Evolutionary conservation across 2,329 filamentous ascomycete species (phyloP).

Genomic region (Pseudogymnoascus sp.): DNA sequence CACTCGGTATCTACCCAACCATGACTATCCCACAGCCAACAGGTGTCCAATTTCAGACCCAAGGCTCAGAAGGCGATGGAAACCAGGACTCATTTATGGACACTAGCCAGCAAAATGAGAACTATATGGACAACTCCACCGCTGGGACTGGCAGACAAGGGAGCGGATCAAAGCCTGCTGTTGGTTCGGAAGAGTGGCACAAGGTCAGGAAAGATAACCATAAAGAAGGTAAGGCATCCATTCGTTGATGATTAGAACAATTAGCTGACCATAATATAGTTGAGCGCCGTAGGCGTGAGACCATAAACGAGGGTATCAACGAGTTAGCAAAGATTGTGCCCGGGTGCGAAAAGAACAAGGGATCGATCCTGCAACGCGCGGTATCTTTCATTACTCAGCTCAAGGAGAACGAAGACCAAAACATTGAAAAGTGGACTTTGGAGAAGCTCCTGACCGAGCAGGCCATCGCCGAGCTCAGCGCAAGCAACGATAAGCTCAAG

Average conservation of each 20-base stretch:
- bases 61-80: slow-evolving; percentile 32
- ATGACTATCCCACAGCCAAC: slow-evolving; percentile 50
- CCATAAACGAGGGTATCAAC: slow-evolving; percentile 98
- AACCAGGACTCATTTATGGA: slow-evolving; percentile 35
- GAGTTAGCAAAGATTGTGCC: slow-evolving; percentile 96
- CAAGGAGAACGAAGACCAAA: slow-evolving; percentile 87
- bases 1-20: slow-evolving; percentile 34
- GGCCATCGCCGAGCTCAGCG: slow-evolving; percentile 78
- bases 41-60: slow-evolving; percentile 42
- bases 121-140: slow-evolving; percentile 35
- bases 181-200: slow-evolving; percentile 98
- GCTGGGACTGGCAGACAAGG: slow-evolving; percentile 30
- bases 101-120: slow-evolving; percentile 23
- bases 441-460: slow-evolving; percentile 87
- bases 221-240: slow-evolving; percentile 70
- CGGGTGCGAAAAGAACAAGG: slow-evolving; percentile 98
- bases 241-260: neutral
- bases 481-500: slow-evolving; percentile 81
- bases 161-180: slow-evolving; percentile 60
- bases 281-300: slow-evolving; percentile 90
- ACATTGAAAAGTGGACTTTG: slow-evolving; percentile 88
- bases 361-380: slow-evolving; percentile 85
- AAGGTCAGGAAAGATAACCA: slow-evolving; percentile 96
- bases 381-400: slow-evolving; percentile 92
- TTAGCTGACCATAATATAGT: slow-evolving; percentile 46